Evolutionary conservation across 371 early-diverging fungal species (phyloP).

Genomic region (Rhizopus stolonifer): DNA sequence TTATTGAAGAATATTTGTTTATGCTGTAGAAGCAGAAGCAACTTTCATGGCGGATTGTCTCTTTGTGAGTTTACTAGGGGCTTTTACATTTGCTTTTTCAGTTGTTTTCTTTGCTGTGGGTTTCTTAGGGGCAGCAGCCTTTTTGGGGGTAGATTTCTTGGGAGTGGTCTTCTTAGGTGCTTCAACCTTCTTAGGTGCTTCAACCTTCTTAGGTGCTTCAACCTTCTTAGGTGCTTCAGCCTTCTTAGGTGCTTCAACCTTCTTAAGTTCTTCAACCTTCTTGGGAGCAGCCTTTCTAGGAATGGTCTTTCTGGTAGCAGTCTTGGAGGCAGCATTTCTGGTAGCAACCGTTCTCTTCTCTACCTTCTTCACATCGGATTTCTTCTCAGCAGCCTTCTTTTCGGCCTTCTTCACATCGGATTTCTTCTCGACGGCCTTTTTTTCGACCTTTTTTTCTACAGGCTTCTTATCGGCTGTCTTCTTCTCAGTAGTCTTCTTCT

Average conservation of each 20-base stretch:
- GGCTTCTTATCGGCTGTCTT: constrained; percentile 52
- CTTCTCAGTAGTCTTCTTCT: constrained; percentile 21
- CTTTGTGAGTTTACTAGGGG: constrained; percentile 30
- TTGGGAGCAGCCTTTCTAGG: constrained; percentile 23
- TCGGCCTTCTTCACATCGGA: constrained; percentile 25
- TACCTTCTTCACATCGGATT: constrained; percentile 25
- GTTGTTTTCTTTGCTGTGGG: constrained; percentile 36
- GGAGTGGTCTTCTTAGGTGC: constrained; percentile 25
- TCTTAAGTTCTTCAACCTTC: constrained; percentile 44
- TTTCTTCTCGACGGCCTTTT: constrained; percentile 27
- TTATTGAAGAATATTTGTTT: background rate
- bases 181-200: constrained; percentile 25
- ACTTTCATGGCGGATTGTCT: background rate
- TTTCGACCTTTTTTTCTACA: constrained; percentile 23
- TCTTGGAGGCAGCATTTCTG: background rate
- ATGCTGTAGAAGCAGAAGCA: background rate
- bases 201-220: constrained; percentile 34
- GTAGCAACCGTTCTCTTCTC: background rate
- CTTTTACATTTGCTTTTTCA: constrained; percentile 13
- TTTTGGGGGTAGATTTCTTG: constrained; percentile 25
- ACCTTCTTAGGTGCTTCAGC: constrained; percentile 23
- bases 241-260: constrained; percentile 43
- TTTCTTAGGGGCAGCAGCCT: constrained; percentile 55
- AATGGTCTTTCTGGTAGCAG: background rate
- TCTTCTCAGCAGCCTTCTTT: constrained; percentile 46